These are phyloP conservation scores for Ophiostoma angusticollis DNA, from an alignment of 2,329 filamentous ascomycete species.

Conservation along the genomic window DNA sequence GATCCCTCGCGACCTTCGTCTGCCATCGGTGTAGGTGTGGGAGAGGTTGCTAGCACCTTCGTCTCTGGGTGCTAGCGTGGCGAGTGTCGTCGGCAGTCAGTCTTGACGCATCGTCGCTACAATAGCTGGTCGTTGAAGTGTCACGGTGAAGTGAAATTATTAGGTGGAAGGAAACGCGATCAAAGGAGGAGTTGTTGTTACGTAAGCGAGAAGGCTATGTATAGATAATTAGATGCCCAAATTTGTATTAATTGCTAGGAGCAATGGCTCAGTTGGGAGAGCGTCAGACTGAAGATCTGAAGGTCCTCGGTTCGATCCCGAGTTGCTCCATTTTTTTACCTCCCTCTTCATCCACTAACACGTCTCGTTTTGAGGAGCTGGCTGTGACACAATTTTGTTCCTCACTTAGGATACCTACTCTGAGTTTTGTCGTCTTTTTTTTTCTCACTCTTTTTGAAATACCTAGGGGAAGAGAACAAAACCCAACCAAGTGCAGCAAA, in stretches of 20 bases:
- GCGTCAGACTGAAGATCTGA: constrained; percentile 2
- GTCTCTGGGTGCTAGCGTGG: no score
- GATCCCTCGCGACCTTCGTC: constrained; percentile 5
- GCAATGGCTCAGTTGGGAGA: constrained; percentile 8
- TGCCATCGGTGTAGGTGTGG: no score
- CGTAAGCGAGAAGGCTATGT: no score
- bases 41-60: no score
- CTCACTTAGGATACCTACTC: background rate
- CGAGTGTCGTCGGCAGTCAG: no score
- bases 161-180: no score
- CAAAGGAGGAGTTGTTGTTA: no score
- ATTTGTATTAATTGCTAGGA: background rate
- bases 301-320: constrained; percentile 8
- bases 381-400: background rate
- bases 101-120: no score
- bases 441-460: background rate
- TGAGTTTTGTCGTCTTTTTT: background rate
- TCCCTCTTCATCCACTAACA: no score
- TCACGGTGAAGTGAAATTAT: no score
- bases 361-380: no score
- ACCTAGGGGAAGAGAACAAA: background rate
- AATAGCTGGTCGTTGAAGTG: no score
- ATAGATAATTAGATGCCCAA: background rate
- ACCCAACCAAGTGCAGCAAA: background rate
- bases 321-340: constrained; percentile 4